Conservation (phyloP, 1,284 basidiomycete species). For the Fistulinella cinereoalba region DNA sequence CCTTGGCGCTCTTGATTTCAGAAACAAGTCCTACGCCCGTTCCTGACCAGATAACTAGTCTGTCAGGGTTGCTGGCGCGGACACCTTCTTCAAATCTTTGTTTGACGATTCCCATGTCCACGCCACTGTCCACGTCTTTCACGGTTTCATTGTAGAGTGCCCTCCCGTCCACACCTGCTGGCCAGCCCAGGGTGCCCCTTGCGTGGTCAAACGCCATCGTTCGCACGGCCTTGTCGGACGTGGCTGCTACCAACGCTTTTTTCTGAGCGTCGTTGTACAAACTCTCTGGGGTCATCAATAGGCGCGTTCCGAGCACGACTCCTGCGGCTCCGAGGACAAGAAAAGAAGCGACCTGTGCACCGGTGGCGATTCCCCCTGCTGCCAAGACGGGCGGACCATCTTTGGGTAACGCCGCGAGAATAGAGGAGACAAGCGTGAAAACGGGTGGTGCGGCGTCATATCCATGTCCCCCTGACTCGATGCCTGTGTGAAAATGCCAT, state of each 20-base stretch:
- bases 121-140: slow-evolving; percentile 53
- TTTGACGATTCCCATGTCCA: slow-evolving; percentile 44
- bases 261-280: slow-evolving; percentile 57
- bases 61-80: slow-evolving; percentile 43
- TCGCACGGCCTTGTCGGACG: slow-evolving; percentile 49
- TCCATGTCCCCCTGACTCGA: slow-evolving; percentile 76
- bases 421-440: slow-evolving; percentile 55
- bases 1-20: slow-evolving; percentile 55
- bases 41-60: slow-evolving; percentile 69
- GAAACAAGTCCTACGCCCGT: slow-evolving; percentile 60
- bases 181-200: slow-evolving; percentile 62
- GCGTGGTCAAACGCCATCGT: slow-evolving; percentile 66
- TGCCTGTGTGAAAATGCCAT: slow-evolving; percentile 44
- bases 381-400: slow-evolving; percentile 56
- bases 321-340: slow-evolving; percentile 66
- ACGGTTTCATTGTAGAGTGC: slow-evolving; percentile 47
- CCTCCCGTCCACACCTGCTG: slow-evolving; percentile 60
- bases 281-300: slow-evolving; percentile 65
- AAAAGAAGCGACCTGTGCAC: slow-evolving; percentile 60
- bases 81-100: slow-evolving; percentile 45
- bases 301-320: slow-evolving; percentile 68
- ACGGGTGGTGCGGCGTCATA: slow-evolving; percentile 52
- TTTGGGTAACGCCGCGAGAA: slow-evolving; percentile 44
- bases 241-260: slow-evolving; percentile 52
- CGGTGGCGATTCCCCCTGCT: slow-evolving; percentile 51